Evolutionary conservation across 2,329 filamentous ascomycete genomes (phyloP).

Genomic region (Microsporum audouinii): DNA sequence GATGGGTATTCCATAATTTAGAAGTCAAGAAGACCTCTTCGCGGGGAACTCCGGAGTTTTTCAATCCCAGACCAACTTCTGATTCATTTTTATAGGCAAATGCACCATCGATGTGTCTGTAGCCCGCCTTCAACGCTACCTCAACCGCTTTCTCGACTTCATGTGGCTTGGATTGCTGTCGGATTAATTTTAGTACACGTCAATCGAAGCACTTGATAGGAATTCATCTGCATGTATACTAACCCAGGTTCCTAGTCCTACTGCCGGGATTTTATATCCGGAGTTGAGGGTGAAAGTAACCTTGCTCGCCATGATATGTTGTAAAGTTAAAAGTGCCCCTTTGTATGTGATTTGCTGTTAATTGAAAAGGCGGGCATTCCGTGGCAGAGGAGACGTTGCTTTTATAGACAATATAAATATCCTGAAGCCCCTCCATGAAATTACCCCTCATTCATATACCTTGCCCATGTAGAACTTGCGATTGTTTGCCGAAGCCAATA

Average conservation of each 20-base stretch:
- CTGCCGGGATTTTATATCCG: slow-evolving; percentile 50
- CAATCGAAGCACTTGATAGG: not conserved
- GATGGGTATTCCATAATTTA: slow-evolving; percentile 77
- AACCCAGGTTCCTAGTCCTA: slow-evolving; percentile 45
- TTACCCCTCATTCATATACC: not conserved
- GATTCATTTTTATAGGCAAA: slow-evolving; percentile 50
- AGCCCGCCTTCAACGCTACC: slow-evolving; percentile 19
- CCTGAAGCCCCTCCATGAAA: not conserved
- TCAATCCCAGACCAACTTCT: slow-evolving; percentile 67
- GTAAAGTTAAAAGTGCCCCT: not conserved
- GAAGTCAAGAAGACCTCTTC: slow-evolving; percentile 73
- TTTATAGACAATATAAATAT: not conserved
- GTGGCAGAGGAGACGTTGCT: not conserved
- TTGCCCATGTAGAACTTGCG: not conserved
- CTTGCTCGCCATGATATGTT: not conserved
- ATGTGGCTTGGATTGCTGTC: slow-evolving; percentile 52
- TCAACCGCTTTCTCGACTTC: slow-evolving; percentile 49
- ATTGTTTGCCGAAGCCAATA: not conserved
- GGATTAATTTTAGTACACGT: slow-evolving; percentile 37
- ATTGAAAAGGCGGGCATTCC: not conserved
- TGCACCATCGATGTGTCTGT: slow-evolving; percentile 25
- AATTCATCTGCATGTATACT: slow-evolving; percentile 13
- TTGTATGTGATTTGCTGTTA: not conserved
- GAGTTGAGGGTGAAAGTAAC: slow-evolving; percentile 51
- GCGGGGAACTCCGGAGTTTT: slow-evolving; percentile 63